Evolutionary conservation across 2,329 filamentous ascomycete species (phyloP).

Genomic region (Ophiostoma australiae): DNA sequence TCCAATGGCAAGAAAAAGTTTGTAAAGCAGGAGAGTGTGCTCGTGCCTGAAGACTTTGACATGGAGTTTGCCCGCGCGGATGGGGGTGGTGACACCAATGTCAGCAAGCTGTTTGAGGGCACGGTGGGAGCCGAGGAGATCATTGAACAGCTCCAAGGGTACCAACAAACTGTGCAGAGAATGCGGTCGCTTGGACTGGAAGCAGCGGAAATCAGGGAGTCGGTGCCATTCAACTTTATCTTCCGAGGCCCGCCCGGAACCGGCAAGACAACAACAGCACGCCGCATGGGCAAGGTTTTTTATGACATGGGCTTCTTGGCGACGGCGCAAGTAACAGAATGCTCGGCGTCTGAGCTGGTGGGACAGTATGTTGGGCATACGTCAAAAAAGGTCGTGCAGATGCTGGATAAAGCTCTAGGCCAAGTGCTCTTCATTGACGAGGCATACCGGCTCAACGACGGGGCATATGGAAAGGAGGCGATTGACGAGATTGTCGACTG

Average conservation of each 20-base stretch:
- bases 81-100: constrained; percentile 42
- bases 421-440: constrained; percentile 68
- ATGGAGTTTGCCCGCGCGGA: constrained; percentile 52
- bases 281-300: constrained; percentile 70
- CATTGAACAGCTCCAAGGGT: constrained; percentile 49
- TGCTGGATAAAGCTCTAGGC: constrained; percentile 58
- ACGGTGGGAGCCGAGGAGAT: constrained; percentile 55
- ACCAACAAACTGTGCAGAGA: constrained; percentile 48
- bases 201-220: constrained; percentile 40
- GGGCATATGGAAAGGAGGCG: constrained; percentile 53
- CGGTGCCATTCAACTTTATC: constrained; percentile 63
- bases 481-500: constrained; percentile 51
- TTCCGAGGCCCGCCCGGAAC: constrained; percentile 59
- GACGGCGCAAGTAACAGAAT: constrained; percentile 47
- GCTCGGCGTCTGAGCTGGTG: constrained; percentile 63
- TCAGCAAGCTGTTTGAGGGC: constrained; percentile 51
- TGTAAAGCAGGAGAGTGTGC: constrained; percentile 27
- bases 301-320: constrained; percentile 67
- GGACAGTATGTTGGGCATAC: constrained; percentile 66
- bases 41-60: constrained; percentile 50
- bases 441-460: constrained; percentile 60
- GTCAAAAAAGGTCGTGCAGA: constrained; percentile 57
- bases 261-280: constrained; percentile 67
- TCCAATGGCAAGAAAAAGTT: background rate
- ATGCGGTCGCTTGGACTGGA: constrained; percentile 51